Evolutionary conservation across 495 filamentous ascomycete genomes (phyloP), one percentile per base, ranked within the genome.

Genomic region (Talaromyces nanjingensis): DNA sequence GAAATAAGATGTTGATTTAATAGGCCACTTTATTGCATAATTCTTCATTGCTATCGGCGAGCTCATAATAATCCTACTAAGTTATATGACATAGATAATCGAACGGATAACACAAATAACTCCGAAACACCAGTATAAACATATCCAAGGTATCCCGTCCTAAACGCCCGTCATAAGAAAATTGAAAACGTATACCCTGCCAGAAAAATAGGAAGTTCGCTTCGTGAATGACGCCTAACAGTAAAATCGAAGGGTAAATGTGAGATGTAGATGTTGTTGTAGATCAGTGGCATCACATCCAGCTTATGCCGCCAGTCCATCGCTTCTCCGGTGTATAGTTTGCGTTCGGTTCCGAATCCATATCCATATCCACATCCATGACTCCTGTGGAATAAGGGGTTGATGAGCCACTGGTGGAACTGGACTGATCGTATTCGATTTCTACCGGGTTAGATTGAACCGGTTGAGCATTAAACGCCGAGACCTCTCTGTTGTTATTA

Each of bases 301-400:
- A 54, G 37, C 3, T 42, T 16, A 42, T 42, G 14, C 37, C 14
- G 20, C 53, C 22, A 27, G 1, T 27, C 53, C 22, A 59, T 22
- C 7, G n/a, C 11, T 29, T 56, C 24, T 56, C 53, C 16, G 53
- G 22, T 6, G 29, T 34, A 33, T 52, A 37, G 31, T 34, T 22
- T 14, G 45, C 22, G 18, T 25, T 60, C 7, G 22, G 54, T 47
- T 72, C 76, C 72, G 79, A 75, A 12, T 78, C 74, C 70, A 82
- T 77, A 65, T 82, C 76, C 76, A 81, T 82, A 34, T 77, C 68
- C 66, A 72, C 70, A 22, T 70, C 65, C 59, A 57, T 57, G 3
- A 54, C 61, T 39, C 64, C 61, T 63, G 67, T 66, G 59, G 62
- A 65, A 12, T 67, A 66, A n/a, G 73, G 65, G 27, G 66, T 75